Evolutionary conservation across 1,284 basidiomycete genomes (phyloP), one percentile per base, ranked within the genome.

Genomic region (Sanghuangporus baumii): DNA sequence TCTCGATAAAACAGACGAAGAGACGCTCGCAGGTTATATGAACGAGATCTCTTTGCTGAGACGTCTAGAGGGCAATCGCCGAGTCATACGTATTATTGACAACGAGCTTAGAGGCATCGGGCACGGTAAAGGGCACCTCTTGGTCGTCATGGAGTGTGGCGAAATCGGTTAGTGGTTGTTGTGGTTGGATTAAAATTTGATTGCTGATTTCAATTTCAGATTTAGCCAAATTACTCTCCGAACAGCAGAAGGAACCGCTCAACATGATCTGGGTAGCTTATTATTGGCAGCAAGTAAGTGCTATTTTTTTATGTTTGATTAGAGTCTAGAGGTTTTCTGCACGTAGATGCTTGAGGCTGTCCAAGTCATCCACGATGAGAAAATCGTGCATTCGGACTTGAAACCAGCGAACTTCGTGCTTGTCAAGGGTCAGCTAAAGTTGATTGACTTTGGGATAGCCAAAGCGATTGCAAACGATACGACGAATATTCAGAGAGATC

Each of bases 381-480:
- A 95, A 74, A 96, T 98, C 64, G 94, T 98, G 1, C 95, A 98
- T 74, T 96, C 94, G 8, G 95, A 98, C 73, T 81, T 97, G 58
- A 98, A 98, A 73, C 95, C 95, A 2, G 95, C 95, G 1, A 98
- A 98, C 74, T 98, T 98, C 70, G 94, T 98, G 16, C 80, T 98
- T 46, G 95, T 97, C 61, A 89, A 89, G 66, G 95, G 95, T 2
- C 89, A 94, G 65, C 79, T 98, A 56, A 98, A 98, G 79, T 79
- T 97, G 60, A 98, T 98, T 69, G 95, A 97, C 73, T 98, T 98
- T 69, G 95, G 95, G 12, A 98, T 98, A 70, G 95, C 95, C 3
- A 97, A 97, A 73, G 94, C 94, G 6, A 95, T 98, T 67, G 94
- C 94, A 5, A 96, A 96, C 71, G 95, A 98, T 70, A 98, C 95